Evolutionary conservation across 2,329 filamentous ascomycete genomes (phyloP).

Genomic region (Beauveria rudraprayagi): DNA sequence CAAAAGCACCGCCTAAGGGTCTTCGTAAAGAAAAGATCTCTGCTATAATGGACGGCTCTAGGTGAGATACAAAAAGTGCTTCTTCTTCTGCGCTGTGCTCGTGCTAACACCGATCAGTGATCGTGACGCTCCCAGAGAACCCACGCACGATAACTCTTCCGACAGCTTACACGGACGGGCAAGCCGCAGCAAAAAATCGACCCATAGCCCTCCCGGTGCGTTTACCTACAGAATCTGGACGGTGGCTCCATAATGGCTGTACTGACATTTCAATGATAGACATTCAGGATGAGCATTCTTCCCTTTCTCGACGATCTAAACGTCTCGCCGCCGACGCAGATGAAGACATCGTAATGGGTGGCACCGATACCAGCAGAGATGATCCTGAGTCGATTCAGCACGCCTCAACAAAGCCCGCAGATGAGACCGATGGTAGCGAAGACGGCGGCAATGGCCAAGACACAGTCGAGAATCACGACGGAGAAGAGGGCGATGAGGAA

Average conservation of each 20-base stretch:
- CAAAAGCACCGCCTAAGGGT: conserved; percentile 31
- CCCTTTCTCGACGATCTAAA: conserved; percentile 43
- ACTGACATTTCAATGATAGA: neutral
- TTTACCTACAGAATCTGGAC: neutral
- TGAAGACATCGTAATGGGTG: conserved; percentile 63
- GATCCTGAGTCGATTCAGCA: conserved; percentile 32
- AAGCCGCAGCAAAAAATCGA: conserved; percentile 6
- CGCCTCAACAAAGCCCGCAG: conserved; percentile 26
- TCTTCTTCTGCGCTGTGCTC: conserved; percentile 13
- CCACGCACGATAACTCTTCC: neutral
- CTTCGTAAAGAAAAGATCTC: conserved; percentile 53
- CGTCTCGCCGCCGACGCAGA: conserved; percentile 45
- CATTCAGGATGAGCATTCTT: conserved; percentile 15
- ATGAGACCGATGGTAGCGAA: conserved; percentile 12
- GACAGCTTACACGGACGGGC: neutral
- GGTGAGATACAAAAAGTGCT: conserved; percentile 39
- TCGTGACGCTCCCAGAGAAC: neutral
- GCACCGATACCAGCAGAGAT: conserved; percentile 49
- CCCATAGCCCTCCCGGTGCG: neutral
- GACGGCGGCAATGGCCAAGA: neutral
- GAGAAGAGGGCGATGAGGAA: conserved; percentile 13
- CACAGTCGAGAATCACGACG: neutral
- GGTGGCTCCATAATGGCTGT: neutral
- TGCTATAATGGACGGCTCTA: conserved; percentile 64
- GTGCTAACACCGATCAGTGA: neutral